Percentiles rank a stretch among this genome's conserved stretches.
phyloP scores from a whole-genome alignment of 768 basidiomycete species.

The Lactarius hatsudake region DNA sequence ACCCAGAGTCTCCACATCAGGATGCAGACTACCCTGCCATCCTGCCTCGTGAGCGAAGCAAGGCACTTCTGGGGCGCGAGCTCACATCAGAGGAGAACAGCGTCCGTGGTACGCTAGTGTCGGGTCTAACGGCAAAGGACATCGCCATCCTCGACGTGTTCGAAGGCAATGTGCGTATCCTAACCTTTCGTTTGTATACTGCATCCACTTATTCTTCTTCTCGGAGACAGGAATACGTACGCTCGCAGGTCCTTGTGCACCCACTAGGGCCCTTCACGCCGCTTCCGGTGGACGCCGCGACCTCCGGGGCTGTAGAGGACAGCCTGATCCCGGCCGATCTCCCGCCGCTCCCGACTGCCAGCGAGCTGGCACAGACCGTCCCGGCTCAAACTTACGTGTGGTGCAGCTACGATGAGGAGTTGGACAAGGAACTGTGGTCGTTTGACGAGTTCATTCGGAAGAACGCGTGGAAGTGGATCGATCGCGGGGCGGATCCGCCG shows the following conservation, averaged over 20 bases:
- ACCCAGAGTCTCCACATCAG: constrained; percentile 34
- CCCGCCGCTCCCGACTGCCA: constrained; percentile 40
- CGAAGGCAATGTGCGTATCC: constrained; percentile 65
- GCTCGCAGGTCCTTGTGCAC: constrained; percentile 52
- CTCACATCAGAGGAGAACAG: constrained; percentile 59
- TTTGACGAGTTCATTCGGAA: constrained; percentile 77
- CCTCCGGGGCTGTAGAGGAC: constrained; percentile 29
- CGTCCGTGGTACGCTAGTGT: constrained; percentile 78
- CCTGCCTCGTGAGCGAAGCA: constrained; percentile 53
- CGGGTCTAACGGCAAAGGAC: constrained; percentile 64
- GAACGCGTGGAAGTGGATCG: constrained; percentile 79
- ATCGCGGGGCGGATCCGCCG: constrained; percentile 33
- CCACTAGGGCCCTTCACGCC: constrained; percentile 47
- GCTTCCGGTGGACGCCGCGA: constrained; percentile 27
- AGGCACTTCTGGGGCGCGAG: constrained; percentile 37
- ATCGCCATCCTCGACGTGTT: constrained; percentile 72
- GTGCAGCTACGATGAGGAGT: constrained; percentile 38
- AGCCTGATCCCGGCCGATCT: constrained; percentile 40
- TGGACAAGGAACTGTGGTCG: constrained; percentile 70
- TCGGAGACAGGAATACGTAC: constrained; percentile 63
- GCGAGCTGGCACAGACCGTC: constrained; percentile 38
- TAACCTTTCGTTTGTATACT: background rate
- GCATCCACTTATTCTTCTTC: background rate
- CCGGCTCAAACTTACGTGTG: constrained; percentile 77
- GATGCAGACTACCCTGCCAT: constrained; percentile 82